Conservation (phyloP, 306 rosid genomes). For the Inga leiocalycina region DNA sequence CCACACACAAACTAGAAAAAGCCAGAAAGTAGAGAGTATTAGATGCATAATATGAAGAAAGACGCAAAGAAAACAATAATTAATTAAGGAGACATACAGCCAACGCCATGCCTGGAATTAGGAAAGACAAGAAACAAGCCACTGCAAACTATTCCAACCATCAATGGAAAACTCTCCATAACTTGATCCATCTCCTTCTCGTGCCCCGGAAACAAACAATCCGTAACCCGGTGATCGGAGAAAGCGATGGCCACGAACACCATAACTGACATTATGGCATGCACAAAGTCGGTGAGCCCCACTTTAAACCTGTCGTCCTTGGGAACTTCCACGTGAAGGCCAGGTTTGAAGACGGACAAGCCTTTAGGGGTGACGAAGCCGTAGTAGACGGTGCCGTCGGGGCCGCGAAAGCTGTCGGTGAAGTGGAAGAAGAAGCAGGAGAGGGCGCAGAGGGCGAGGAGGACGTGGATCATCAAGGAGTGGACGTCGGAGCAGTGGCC, state of each 20-base stretch:
- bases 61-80: too few relatives aligned
- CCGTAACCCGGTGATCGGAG: constrained; percentile 72
- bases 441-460: constrained; percentile 54
- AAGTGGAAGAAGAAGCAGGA: constrained; percentile 86
- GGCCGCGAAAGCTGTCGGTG: constrained; percentile 65
- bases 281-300: constrained; percentile 60
- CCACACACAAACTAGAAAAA: background rate
- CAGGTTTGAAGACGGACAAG: constrained; percentile 66
- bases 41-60: background rate
- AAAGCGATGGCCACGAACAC: constrained; percentile 75
- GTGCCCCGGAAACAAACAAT: constrained; percentile 66
- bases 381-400: constrained; percentile 61
- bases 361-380: constrained; percentile 70
- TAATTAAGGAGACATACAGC: constrained; percentile 63
- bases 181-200: constrained; percentile 73
- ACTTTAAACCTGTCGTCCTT: constrained; percentile 50
- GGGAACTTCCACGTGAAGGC: constrained; percentile 47
- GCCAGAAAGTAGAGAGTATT: background rate
- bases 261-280: constrained; percentile 77
- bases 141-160: constrained; percentile 73
- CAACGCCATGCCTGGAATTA: constrained; percentile 62
- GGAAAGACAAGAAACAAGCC: constrained; percentile 76
- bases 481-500: constrained; percentile 59
- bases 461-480: constrained; percentile 52
- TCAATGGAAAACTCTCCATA: constrained; percentile 75